A percentile compares a stretch with the other conserved stretches of the same genome.
phyloP scores from a whole-genome alignment of 116 monocot genomes.

The Dioscorea cayenensis region DNA sequence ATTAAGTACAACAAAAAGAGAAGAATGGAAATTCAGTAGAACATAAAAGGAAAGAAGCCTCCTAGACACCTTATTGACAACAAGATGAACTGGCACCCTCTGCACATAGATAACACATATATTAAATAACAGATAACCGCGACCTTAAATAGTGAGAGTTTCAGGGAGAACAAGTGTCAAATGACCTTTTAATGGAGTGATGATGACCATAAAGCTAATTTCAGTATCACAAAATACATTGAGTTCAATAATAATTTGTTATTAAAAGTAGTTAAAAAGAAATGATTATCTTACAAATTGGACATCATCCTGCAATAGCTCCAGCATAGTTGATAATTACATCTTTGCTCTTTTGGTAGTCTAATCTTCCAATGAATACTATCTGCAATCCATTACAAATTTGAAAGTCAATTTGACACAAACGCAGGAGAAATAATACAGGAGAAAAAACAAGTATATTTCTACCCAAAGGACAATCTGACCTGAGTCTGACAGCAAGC shows the following conservation, averaged over 20 bases:
- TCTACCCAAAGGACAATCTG: constrained; percentile 64
- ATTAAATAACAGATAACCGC: too few relatives aligned
- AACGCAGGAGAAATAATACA: neutral
- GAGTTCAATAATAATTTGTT: neutral
- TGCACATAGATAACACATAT: too few relatives aligned
- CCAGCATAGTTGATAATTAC: constrained; percentile 3
- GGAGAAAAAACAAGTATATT: neutral
- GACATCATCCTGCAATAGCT: neutral
- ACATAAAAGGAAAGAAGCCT: too few relatives aligned
- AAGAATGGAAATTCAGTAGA: too few relatives aligned
- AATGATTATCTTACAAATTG: constrained; percentile 2
- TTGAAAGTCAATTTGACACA: neutral
- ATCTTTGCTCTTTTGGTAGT: constrained; percentile 9
- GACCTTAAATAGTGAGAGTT: too few relatives aligned
- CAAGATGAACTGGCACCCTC: too few relatives aligned
- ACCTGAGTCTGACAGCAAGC: constrained; percentile 49
- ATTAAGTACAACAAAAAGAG: too few relatives aligned
- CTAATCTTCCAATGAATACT: neutral
- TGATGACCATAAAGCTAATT: neutral
- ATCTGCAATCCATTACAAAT: neutral
- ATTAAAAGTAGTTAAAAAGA: neutral
- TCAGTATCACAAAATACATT: too few relatives aligned
- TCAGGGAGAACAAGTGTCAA: too few relatives aligned
- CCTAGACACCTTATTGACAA: too few relatives aligned
- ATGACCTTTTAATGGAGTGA: neutral